Percentiles rank a stretch among this genome's conserved stretches.
These are phyloP conservation scores for Alternaria sp. DNA, from an alignment of 2,329 filamentous ascomycete genomes.

Conservation along the genomic window DNA sequence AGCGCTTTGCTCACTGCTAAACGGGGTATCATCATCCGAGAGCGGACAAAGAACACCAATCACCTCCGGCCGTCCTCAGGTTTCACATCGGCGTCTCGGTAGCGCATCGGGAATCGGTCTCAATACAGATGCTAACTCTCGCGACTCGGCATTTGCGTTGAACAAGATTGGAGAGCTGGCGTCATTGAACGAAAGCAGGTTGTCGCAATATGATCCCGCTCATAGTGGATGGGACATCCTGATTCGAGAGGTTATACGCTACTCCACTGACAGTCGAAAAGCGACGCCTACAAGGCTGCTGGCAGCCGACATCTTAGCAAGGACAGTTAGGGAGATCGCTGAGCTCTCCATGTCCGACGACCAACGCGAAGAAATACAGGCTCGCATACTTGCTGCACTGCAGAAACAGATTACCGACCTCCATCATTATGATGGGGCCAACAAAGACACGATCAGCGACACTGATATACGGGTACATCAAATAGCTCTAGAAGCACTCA, in stretches of 20 bases:
- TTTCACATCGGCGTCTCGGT: constrained; percentile 49
- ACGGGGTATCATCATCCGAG: constrained; percentile 28
- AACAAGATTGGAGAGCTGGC: constrained; percentile 57
- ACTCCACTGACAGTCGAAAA: constrained; percentile 50
- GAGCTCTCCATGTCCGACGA: constrained; percentile 59
- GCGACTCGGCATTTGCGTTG: constrained; percentile 56
- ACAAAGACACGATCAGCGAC: constrained; percentile 63
- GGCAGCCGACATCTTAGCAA: constrained; percentile 58
- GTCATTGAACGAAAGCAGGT: constrained; percentile 59
- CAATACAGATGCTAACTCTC: constrained; percentile 48
- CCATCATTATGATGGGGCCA: constrained; percentile 56
- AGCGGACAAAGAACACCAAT: constrained; percentile 34
- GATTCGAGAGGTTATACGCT: constrained; percentile 59
- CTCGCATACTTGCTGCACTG: constrained; percentile 72
- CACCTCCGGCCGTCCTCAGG: constrained; percentile 30
- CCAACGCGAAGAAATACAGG: constrained; percentile 64
- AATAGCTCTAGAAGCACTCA: constrained; percentile 78
- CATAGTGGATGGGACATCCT: constrained; percentile 79
- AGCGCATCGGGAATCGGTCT: constrained; percentile 52
- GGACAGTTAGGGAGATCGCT: constrained; percentile 55
- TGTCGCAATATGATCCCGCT: constrained; percentile 70
- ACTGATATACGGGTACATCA: constrained; percentile 82
- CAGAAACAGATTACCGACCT: constrained; percentile 67
- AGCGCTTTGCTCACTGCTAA: constrained; percentile 75
- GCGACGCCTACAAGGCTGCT: constrained; percentile 55